These are phyloP conservation scores for Histomonas meleagridis DNA, from an alignment of 208 protist genomes.

Conservation along the genomic window DNA sequence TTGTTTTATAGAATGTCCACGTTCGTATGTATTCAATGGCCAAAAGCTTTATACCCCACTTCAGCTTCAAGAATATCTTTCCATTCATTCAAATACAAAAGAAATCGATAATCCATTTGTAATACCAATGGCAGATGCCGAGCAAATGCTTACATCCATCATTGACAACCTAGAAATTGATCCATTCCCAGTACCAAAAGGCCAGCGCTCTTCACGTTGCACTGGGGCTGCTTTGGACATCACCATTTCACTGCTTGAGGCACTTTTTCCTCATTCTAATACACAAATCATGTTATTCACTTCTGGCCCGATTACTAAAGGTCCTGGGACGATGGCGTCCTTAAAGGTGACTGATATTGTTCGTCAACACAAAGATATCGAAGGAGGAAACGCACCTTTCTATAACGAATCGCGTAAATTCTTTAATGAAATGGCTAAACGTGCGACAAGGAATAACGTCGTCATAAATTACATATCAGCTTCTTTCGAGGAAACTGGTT, in stretches of 20 bases:
- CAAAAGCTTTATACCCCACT: slow-evolving; percentile 40
- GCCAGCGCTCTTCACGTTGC: background rate
- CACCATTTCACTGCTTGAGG: background rate
- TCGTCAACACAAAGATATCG: slow-evolving; percentile 82
- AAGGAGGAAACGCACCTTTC: slow-evolving; percentile 48
- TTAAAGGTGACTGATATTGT: slow-evolving; percentile 76
- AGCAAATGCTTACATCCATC: background rate
- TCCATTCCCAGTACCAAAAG: background rate
- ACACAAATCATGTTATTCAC: background rate
- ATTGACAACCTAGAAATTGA: background rate
- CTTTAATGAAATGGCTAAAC: slow-evolving; percentile 77
- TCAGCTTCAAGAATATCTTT: background rate
- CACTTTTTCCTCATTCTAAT: background rate
- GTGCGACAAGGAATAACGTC: slow-evolving; percentile 77
- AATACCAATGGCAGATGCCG: background rate
- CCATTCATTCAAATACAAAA: background rate
- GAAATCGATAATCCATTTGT: background rate
- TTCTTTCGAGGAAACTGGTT: slow-evolving; percentile 67
- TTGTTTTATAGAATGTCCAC: slow-evolving; percentile 54
- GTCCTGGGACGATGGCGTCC: slow-evolving; percentile 58
- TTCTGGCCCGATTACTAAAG: background rate
- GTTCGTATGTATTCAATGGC: slow-evolving; percentile 64
- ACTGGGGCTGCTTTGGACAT: background rate
- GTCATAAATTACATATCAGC: slow-evolving; percentile 82
- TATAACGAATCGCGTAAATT: slow-evolving; percentile 61